Conservation (phyloP, 441 rosid genomes). For the Adansonia gregorii region DNA sequence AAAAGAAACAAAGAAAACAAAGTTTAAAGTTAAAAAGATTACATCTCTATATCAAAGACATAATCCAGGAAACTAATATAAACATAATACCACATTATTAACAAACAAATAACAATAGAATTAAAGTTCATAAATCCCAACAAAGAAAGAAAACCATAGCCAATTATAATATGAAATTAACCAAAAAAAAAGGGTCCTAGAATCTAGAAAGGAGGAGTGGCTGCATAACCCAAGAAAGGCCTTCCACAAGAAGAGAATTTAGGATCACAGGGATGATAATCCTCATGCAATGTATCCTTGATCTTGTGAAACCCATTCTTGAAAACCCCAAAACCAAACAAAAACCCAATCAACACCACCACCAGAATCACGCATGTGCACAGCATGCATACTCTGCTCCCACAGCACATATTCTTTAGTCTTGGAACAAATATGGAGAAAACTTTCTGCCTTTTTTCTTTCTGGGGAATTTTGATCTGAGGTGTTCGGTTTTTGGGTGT, state of each 20-base stretch:
- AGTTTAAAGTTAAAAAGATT: neutral
- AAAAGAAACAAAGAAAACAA: neutral
- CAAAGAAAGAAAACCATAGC: neutral
- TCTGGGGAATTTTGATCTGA: neutral
- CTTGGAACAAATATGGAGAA: neutral
- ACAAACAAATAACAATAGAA: neutral
- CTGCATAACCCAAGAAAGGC: slow-evolving; percentile 40
- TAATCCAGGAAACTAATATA: neutral
- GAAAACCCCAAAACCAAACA: slow-evolving; percentile 84
- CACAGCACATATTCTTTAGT: slow-evolving; percentile 59
- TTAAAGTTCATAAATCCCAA: neutral
- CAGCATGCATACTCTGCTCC: slow-evolving; percentile 60
- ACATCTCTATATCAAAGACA: neutral
- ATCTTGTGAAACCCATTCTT: slow-evolving; percentile 74
- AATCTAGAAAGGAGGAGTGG: slow-evolving; percentile 38
- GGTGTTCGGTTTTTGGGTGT: neutral
- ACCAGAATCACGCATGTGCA: slow-evolving; percentile 63
- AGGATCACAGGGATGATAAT: slow-evolving; percentile 22
- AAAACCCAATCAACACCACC: slow-evolving; percentile 56
- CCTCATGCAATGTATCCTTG: slow-evolving; percentile 49
- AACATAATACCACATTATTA: neutral
- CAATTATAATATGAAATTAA: neutral
- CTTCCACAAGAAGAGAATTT: slow-evolving; percentile 28
- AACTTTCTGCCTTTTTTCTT: neutral
- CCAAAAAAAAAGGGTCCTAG: neutral